phyloP scores from a whole-genome alignment of 2,329 filamentous ascomycete genomes.

The Ascochyta fabae region DNA sequence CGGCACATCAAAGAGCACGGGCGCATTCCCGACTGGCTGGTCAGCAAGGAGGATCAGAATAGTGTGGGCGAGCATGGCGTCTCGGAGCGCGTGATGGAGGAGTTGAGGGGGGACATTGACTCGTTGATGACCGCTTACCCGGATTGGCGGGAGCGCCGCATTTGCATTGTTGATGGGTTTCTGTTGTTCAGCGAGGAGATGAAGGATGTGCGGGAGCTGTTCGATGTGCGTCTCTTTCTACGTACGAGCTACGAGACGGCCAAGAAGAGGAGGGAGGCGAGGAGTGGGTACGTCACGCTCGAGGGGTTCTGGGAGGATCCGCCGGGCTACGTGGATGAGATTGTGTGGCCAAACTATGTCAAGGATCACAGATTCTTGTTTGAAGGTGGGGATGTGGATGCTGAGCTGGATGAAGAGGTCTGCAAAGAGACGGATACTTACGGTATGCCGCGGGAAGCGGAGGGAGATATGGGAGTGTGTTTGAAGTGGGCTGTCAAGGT shows the following conservation, averaged over 20 bases:
- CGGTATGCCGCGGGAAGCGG: slow-evolving; percentile 50
- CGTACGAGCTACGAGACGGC: slow-evolving; percentile 67
- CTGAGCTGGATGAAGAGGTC: slow-evolving; percentile 56
- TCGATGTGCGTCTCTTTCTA: slow-evolving; percentile 82
- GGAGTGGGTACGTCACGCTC: slow-evolving; percentile 77
- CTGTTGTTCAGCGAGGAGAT: slow-evolving; percentile 73
- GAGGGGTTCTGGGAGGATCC: slow-evolving; percentile 96
- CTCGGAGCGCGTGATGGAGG: slow-evolving; percentile 42
- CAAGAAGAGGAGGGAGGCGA: slow-evolving; percentile 69
- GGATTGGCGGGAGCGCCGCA: slow-evolving; percentile 30
- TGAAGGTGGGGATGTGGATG: slow-evolving; percentile 69
- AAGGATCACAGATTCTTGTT: slow-evolving; percentile 83
- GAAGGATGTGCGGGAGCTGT: slow-evolving; percentile 59
- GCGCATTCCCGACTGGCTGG: slow-evolving; percentile 56
- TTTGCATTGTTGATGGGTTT: slow-evolving; percentile 85
- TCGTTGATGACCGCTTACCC: slow-evolving; percentile 15
- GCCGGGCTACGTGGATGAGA: slow-evolving; percentile 87
- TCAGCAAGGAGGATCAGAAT: slow-evolving; percentile 66
- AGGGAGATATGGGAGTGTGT: slow-evolving; percentile 43
- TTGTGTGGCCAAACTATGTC: slow-evolving; percentile 97
- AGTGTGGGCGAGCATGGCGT: slow-evolving; percentile 54
- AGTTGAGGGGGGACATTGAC: slow-evolving; percentile 34
- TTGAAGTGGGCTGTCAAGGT: slow-evolving; percentile 41
- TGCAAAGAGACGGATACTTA: slow-evolving; percentile 34
- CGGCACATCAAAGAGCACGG: slow-evolving; percentile 73